Evolutionary conservation across 2,329 filamentous ascomycete genomes (phyloP), one percentile per base, ranked within the genome.

Genomic region (Paecilomyces dactylethromorphus): DNA sequence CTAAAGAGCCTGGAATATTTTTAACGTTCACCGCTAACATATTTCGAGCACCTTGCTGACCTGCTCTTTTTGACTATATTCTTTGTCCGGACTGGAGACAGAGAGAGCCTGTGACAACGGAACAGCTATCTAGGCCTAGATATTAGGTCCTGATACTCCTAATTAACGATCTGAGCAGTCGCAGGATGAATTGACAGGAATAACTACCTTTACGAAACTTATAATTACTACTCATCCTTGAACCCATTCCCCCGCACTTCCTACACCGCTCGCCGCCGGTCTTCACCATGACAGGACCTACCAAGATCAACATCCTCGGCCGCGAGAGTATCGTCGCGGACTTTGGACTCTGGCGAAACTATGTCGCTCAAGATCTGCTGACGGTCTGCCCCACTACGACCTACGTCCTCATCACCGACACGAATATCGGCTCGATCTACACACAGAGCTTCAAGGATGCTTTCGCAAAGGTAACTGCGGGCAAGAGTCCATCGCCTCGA

Each of bases 321-420:
- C 89, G 90, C 69, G 91, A 96, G 66, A 89, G 88, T 69, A 97
- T 99, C 67, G 82, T 97, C 63, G 88, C 97, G 69, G 91, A 97
- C 72, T 91, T 96, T 73, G 91, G 89, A 64, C 84, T 99, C 58
- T 97, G 92, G 91, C 84, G 88, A 63, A 83, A 83, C 70, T 94
- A 90, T 72, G 87, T 97, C 63, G 86, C 87, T 56, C 78, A 87
- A 65, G 93, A 99, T 76, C 82, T 99, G 58, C 81, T 97, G 62
- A 77, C 82, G 58, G 90, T 88, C 71, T 81, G 94, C 61, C 76
- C 84, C 55, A 94, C 92, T 21, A 95, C 92, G 18, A 97, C 93
- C 61, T 99, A 97, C 74, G 89, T 97, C 59, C 87, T 99, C 62
- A 90, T 99, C 69, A 97, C 94, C 74, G 94, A 99, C 77, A 96